A percentile compares a stretch with the other conserved stretches of the same genome.
Evolutionary conservation across 139 green algal species (phyloP).

Genomic region (Diplosphaera chodatii): DNA sequence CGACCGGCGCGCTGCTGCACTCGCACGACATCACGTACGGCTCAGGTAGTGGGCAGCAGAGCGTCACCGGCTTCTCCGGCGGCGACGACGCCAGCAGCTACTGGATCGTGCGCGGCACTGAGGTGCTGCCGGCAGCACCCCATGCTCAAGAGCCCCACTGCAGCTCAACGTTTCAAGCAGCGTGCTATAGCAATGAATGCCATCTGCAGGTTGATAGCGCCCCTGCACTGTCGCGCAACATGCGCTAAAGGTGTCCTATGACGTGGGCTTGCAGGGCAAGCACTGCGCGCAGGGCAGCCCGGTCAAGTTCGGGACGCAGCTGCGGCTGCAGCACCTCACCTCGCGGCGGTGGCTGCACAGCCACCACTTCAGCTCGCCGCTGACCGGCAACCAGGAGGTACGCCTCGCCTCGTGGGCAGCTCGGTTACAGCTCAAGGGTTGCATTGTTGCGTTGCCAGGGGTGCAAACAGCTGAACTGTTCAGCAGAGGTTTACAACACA

Average conservation of each 20-base stretch:
- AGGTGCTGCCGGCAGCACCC: too few relatives aligned
- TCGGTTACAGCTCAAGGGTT: too few relatives aligned
- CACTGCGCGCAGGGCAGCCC: constrained; percentile 53
- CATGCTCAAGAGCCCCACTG: too few relatives aligned
- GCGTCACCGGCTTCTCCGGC: constrained; percentile 67
- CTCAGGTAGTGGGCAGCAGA: constrained; percentile 81
- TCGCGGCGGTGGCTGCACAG: constrained; percentile 91
- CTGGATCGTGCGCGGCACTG: constrained; percentile 59
- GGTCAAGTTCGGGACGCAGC: constrained; percentile 41
- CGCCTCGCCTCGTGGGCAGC: too few relatives aligned
- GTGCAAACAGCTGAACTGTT: too few relatives aligned
- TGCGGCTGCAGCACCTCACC: constrained; percentile 73
- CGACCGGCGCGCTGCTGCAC: constrained; percentile 63
- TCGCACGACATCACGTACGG: constrained; percentile 84
- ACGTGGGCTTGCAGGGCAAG: constrained; percentile 33
- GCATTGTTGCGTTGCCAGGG: too few relatives aligned
- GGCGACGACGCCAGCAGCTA: constrained; percentile 67
- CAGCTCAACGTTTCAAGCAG: too few relatives aligned
- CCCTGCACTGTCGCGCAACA: too few relatives aligned
- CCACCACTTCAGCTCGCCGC: constrained; percentile 77
- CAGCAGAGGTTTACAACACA: too few relatives aligned
- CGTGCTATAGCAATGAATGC: too few relatives aligned
- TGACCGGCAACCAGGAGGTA: constrained; percentile 85
- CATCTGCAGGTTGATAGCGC: too few relatives aligned
- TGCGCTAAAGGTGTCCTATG: too few relatives aligned